These are phyloP conservation scores for Tephrocybe sp. DNA, from an alignment of 768 basidiomycete genomes.

Conservation along the genomic window DNA sequence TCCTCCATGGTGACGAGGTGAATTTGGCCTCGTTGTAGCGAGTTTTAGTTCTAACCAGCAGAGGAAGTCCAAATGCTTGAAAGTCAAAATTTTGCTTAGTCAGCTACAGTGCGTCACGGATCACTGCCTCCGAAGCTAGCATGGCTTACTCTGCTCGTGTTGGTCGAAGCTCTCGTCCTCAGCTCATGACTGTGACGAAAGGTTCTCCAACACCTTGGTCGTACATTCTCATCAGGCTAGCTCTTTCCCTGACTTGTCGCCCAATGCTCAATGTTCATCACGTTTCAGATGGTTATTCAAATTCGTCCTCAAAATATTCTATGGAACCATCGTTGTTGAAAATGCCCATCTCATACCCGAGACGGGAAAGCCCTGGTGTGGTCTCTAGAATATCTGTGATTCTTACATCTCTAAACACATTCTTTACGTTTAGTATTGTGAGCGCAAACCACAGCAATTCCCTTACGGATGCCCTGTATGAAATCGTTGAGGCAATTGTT, in stretches of 20 bases:
- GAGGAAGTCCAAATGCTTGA: neutral
- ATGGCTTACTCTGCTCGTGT: too few relatives aligned
- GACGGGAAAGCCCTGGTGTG: conserved; percentile 73
- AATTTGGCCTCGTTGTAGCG: neutral
- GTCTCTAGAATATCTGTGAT: neutral
- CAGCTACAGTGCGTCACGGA: conserved; percentile 14
- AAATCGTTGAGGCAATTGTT: neutral
- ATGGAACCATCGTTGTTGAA: conserved; percentile 85
- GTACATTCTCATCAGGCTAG: conserved; percentile 65
- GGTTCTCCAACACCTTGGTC: conserved; percentile 51
- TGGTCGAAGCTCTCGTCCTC: too few relatives aligned
- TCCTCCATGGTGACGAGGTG: conserved; percentile 47
- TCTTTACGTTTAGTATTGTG: conserved; percentile 53
- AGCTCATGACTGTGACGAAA: conserved; percentile 19
- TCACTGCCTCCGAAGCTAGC: neutral
- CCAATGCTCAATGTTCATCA: neutral
- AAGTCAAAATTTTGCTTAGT: conserved; percentile 31
- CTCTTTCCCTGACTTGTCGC: neutral
- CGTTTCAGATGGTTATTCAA: conserved; percentile 59
- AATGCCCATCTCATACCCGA: conserved; percentile 67
- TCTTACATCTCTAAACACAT: conserved; percentile 2
- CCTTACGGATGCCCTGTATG: conserved; percentile 79
- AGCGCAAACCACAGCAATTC: conserved; percentile 88
- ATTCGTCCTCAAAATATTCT: conserved; percentile 89
- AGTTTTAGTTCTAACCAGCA: conserved; percentile 2